Conservation (phyloP, 208 protist species). For the Leishmania gerbilli region DNA sequence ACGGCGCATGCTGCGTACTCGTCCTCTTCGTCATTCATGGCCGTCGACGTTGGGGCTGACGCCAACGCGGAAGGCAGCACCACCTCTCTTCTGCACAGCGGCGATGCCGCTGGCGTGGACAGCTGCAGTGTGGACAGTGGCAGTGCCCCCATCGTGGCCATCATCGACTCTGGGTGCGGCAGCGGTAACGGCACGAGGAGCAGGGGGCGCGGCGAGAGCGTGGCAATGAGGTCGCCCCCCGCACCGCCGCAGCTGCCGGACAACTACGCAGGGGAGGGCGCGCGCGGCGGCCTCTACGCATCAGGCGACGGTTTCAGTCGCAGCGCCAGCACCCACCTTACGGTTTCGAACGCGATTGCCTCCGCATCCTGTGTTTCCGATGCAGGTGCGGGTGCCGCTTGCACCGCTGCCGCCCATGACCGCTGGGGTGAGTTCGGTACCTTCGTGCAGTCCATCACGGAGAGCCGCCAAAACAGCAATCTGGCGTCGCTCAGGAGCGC, state of each 20-base stretch:
- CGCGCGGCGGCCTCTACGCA: not conserved
- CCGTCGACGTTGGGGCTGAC: not conserved
- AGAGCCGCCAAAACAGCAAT: conserved; percentile 28
- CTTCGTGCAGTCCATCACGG: conserved; percentile 33
- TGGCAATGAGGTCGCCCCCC: not conserved
- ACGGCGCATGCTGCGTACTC: not conserved
- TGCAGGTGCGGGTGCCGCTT: not conserved
- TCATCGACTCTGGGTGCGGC: not conserved
- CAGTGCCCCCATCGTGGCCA: conserved; percentile 8
- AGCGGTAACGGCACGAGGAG: not conserved
- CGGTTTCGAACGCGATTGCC: conserved; percentile 1
- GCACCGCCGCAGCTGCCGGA: not conserved
- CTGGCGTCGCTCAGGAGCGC: conserved; percentile 15
- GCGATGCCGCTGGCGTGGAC: not conserved
- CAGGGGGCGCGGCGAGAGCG: not conserved
- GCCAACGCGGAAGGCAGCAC: not conserved
- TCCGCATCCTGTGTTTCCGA: conserved; percentile 1
- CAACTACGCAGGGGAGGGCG: not conserved
- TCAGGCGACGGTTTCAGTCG: not conserved
- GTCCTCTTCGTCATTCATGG: conserved; percentile 3
- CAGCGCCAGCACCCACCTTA: conserved; percentile 12
- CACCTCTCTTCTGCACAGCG: not conserved
- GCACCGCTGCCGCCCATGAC: conserved; percentile 2
- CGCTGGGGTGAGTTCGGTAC: conserved; percentile 27
- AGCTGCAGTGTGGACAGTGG: conserved; percentile 9